Evolutionary conservation across 2,329 filamentous ascomycete genomes (phyloP), one percentile per base, ranked within the genome.

Genomic region (Fusarium falciforme): DNA sequence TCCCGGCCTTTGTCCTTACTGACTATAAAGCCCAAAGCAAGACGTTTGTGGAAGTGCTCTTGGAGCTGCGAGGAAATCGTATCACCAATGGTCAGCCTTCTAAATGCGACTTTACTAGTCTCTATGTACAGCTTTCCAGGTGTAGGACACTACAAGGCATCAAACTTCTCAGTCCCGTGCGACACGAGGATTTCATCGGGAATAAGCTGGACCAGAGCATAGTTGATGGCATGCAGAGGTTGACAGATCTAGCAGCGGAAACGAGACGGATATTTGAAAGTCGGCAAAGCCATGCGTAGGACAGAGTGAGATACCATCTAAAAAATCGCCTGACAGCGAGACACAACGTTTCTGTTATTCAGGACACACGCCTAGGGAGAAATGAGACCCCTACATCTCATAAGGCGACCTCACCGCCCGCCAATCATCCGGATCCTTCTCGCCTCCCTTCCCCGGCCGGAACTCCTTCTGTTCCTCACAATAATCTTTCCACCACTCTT

Each of bases 121-220:
- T 61, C 59, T 49, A 67, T 55, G 60, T 64, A 29, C 35, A 64
- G n/a, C 40, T 64, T 16, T 64, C 60, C 31, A 60, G 66, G 31
- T 64, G 60, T 16, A 49, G 11, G 10, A 61, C 29, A 20, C 42
- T 61, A 36, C 44, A 57, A 47, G 64, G 64, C n/a, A 66, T 66
- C 27, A 62, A 2, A 36, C 11, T 67, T 11, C 59, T 67, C 2
- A 63, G 44, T 63, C 31, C 57, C 49, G 27, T 63, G 16, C 66
- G 54, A 14, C 49, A 20, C 54, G 6, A 62, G 54, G 66, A 68
- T 40, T 68, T 61, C 54, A 10, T 68, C 35, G 33, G 66, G 7
- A 68, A 68, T 33, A 64, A 68, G 20, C 61, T n/a, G 16, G 66
- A 68, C 42, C 25, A 52, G 17, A 25, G 40, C 14, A 67, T 67